phyloP scores from a whole-genome alignment of 495 filamentous ascomycete genomes.

The Peziza echinospora region DNA sequence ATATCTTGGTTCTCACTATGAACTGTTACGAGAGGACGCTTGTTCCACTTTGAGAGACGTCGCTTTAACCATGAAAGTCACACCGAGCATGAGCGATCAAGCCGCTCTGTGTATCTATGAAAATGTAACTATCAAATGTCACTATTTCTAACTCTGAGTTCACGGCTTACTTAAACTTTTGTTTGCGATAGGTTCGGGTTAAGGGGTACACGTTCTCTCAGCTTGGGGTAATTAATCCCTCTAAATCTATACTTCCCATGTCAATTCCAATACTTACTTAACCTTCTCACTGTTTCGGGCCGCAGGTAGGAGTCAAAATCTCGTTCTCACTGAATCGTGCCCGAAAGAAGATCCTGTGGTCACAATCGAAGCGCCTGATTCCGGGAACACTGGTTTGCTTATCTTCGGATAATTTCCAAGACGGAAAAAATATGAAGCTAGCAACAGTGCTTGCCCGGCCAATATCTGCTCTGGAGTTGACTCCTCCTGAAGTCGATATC shows the following conservation, averaged over 20 bases:
- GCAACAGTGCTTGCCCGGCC: conserved; percentile 55
- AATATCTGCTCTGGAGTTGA: conserved; percentile 34
- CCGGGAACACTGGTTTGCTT: conserved; percentile 51
- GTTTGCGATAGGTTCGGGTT: conserved; percentile 4
- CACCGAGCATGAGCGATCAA: conserved; percentile 32
- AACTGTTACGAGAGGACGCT: conserved; percentile 42
- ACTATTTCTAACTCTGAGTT: too few relatives aligned
- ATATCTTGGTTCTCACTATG: conserved; percentile 43
- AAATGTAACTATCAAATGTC: too few relatives aligned
- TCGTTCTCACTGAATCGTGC: conserved; percentile 48
- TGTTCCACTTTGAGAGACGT: conserved; percentile 37
- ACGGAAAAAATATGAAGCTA: conserved; percentile 36
- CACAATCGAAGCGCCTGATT: conserved; percentile 48
- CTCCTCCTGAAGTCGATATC: conserved; percentile 54
- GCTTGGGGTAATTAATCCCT: too few relatives aligned
- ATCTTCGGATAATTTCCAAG: conserved; percentile 39
- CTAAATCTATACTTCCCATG: background rate
- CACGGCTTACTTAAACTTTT: too few relatives aligned
- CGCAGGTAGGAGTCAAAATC: conserved; percentile 32
- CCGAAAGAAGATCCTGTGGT: conserved; percentile 52
- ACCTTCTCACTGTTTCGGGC: too few relatives aligned
- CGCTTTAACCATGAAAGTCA: conserved; percentile 26
- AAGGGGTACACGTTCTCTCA: conserved; percentile 1
- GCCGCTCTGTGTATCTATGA: conserved; percentile 47
- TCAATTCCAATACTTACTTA: too few relatives aligned